Evolutionary conservation across 108 stramenopile genomes (phyloP), one percentile per base, ranked within the genome.

Genomic region (Skeletonema grethae): DNA sequence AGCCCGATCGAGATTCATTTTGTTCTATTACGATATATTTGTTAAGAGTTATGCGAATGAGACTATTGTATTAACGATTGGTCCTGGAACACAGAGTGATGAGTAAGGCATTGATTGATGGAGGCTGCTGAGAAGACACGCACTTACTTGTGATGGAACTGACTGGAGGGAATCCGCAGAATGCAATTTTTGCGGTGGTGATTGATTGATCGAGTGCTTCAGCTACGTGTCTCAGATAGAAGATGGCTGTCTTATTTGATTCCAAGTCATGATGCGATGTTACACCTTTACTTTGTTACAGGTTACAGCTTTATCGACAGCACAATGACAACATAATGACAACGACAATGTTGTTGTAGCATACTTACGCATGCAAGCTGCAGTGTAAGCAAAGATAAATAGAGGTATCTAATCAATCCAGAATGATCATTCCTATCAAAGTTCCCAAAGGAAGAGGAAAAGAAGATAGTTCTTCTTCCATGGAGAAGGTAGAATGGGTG

Each of bases 401-500:
- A 28, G 25, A 1, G 1, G 25, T 28, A 28, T 1, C 25, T 3
- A 34, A 34, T 5, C 41, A 43, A 62, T 35, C 56, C 18, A 58
- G 28, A 41, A 80, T 65, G 72, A 73, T 80, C 56, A 73, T 80
- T 15, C 79, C 73, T 35, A 73, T 80, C 69, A 67, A 57, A 29
- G n/a, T 62, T 18, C 68, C 72, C 20, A 34, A 63, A 8, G 16
- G 50, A 36, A 11, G 45, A 55, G 41, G 57, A 15, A 59, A 41
- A 28, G 67, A 61, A 36, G 60, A 13, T 7, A 22, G 16, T 18
- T 4, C 16, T 18, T 18, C 46, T 16, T 69, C 76, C 30, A 65
- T 69, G 59, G 70, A 67, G 20, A 39, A 72, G 24, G 48, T 67
- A 32, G 90, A 91, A 70, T 91, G 87, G 82, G 87, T 87, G 11